Evolutionary conservation across 352 stramenopile genomes (phyloP).

Genomic region (Pythium myriotylum): DNA sequence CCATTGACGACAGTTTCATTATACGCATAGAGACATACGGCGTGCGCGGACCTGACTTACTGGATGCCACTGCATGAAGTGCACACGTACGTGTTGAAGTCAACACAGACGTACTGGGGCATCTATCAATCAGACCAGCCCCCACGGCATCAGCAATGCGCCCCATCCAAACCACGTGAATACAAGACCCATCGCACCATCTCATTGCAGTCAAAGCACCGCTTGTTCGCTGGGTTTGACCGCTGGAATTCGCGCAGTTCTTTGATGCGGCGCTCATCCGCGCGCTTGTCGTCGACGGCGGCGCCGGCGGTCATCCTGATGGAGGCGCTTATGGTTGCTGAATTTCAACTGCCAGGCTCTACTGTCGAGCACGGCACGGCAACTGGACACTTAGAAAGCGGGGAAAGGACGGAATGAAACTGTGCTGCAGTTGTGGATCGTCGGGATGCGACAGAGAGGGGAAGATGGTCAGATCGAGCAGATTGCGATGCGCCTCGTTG

Average conservation of each 20-base stretch:
- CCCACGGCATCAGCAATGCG: not conserved
- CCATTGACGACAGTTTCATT: not conserved
- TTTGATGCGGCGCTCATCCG: conserved; percentile 83
- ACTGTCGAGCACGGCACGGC: not conserved
- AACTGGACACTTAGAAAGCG: not conserved
- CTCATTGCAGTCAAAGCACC: conserved; percentile 91
- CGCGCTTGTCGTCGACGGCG: conserved; percentile 69
- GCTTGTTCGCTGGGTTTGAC: conserved; percentile 64
- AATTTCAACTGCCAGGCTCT: conserved; percentile 17
- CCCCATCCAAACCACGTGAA: not conserved
- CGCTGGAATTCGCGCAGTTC: conserved; percentile 88
- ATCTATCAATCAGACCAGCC: conserved; percentile 47
- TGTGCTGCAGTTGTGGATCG: not conserved
- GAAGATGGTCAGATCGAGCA: not conserved
- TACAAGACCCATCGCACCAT: conserved; percentile 50
- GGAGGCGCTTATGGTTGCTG: conserved; percentile 28
- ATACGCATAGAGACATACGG: conserved; percentile 1
- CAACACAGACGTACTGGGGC: conserved; percentile 91
- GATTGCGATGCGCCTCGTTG: not conserved
- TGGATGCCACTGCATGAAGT: conserved; percentile 93
- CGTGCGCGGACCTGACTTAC: conserved; percentile 39
- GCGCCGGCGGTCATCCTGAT: conserved; percentile 33
- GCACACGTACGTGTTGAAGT: conserved; percentile 96
- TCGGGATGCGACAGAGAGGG: not conserved
- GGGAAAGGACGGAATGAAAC: not conserved